These are phyloP conservation scores for Backusella westeae DNA, from an alignment of 192 early-diverging fungal genomes.

Conservation along the genomic window DNA sequence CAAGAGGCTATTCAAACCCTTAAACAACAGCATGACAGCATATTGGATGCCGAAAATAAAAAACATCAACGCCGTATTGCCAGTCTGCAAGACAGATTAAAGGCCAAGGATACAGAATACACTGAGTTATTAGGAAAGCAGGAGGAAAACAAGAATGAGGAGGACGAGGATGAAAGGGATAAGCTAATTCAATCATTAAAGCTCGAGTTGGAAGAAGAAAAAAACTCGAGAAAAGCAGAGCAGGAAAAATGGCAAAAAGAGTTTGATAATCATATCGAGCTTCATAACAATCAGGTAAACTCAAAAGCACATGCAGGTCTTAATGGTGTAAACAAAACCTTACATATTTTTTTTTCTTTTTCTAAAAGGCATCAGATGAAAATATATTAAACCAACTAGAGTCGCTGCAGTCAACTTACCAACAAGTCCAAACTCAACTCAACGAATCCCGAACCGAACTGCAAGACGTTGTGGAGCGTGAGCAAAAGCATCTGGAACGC, in stretches of 20 bases:
- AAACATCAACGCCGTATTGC: constrained; percentile 8
- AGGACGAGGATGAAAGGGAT: not conserved
- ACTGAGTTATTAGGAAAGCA: not conserved
- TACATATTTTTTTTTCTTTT: not conserved
- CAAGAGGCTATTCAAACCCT: constrained; percentile 6
- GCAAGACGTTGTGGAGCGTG: not conserved
- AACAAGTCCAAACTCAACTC: not conserved
- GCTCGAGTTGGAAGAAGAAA: not conserved
- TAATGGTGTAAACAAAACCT: not conserved
- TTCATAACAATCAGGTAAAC: not conserved
- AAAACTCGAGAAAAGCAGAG: not conserved
- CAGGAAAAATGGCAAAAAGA: not conserved
- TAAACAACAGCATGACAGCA: not conserved
- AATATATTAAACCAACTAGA: not conserved
- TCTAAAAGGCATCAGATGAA: not conserved
- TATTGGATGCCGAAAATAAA: constrained; percentile 9
- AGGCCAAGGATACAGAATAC: constrained; percentile 11
- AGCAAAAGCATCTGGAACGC: not conserved
- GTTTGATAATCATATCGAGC: not conserved
- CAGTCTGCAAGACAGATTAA: constrained; percentile 12
- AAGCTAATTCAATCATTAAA: not conserved
- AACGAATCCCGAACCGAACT: not conserved
- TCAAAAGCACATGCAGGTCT: not conserved
- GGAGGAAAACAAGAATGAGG: not conserved
- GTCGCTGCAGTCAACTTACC: not conserved